These are phyloP conservation scores for Hippophae tibetana DNA, from an alignment of 306 rosid genomes.

Conservation along the genomic window DNA sequence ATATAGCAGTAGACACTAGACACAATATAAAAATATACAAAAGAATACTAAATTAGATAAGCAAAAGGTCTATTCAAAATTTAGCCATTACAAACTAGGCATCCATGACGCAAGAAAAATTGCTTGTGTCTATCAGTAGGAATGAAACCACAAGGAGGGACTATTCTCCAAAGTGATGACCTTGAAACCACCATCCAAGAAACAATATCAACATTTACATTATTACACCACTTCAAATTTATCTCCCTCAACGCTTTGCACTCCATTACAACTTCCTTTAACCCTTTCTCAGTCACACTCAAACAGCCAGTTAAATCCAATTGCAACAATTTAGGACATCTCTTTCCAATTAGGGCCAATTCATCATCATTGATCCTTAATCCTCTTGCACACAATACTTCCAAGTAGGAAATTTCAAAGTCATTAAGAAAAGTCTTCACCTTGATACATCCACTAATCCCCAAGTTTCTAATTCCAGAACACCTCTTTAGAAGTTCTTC, in stretches of 20 bases:
- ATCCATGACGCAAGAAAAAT: conserved; percentile 47
- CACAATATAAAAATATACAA: not conserved
- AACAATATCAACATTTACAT: conserved; percentile 29
- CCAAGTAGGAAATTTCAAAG: conserved; percentile 37
- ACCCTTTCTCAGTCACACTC: conserved; percentile 47
- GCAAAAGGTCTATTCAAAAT: not conserved
- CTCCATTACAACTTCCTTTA: conserved; percentile 36
- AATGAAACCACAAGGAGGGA: conserved; percentile 26
- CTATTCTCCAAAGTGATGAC: conserved; percentile 47
- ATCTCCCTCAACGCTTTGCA: conserved; percentile 53
- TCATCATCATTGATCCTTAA: conserved; percentile 37
- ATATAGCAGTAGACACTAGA: not conserved
- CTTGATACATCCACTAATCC: conserved; percentile 17
- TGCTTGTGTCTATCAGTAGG: conserved; percentile 21
- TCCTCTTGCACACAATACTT: conserved; percentile 32
- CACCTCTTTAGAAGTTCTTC: conserved; percentile 36
- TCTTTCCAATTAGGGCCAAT: conserved; percentile 41
- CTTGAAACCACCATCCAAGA: conserved; percentile 36
- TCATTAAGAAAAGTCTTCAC: conserved; percentile 22
- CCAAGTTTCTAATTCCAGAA: conserved; percentile 35
- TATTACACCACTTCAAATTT: conserved; percentile 36
- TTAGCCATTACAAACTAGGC: conserved; percentile 23
- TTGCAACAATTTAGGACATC: conserved; percentile 31
- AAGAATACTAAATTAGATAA: not conserved
- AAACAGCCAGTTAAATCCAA: conserved; percentile 38